Evolutionary conservation across 495 filamentous ascomycete species (phyloP), one percentile per base, ranked within the genome.

Genomic region (Talaromyces thailandensis): DNA sequence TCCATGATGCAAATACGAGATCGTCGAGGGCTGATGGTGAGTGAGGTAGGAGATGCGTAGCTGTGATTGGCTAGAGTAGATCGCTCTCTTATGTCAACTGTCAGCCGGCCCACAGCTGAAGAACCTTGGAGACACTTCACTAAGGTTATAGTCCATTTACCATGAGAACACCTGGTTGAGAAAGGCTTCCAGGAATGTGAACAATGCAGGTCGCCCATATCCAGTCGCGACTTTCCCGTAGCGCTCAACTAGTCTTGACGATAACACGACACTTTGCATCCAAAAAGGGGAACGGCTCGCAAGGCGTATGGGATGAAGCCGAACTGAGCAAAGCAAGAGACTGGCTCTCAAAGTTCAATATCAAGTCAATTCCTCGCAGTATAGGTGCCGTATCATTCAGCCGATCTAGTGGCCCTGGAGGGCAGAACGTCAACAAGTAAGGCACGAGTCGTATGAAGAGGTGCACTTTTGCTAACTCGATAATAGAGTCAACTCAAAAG

Each of bases 371-470:
- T 40, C 91, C 91, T 32, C 84, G 78, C 59, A 79, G 81, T 52
- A 68, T 84, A 53, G 84, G 87, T 59, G 82, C 86, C 58, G 75
- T 93, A 24, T 84, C 79, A 6, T 97, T 88, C 71, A 90, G 90
- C 63, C 82, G 92, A 25, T 93, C 93, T n/a, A 91, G 90, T 61
- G 94, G 94, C 0, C 90, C 93, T 9, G 94, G 94, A 21, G 94
- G 94, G 6, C 94, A 98, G 69, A 93, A 97, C 76, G 91, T 94
- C 51, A 98, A 98, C 74, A 97, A 96, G 93, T 97, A 78, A 64
- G 84, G 79, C 63, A 56, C 50, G 37, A 61, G 35, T 24, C 51
- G 56, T 23, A 37, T 50, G 53, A 53, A 37, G 18, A 69, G 70
- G 64, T 65, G 40, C 37, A 16, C 31, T 9, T 26, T 45, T 8